phyloP scores from a whole-genome alignment of 2,329 filamentous ascomycete species.

The Lasiodiplodia theobromae region DNA sequence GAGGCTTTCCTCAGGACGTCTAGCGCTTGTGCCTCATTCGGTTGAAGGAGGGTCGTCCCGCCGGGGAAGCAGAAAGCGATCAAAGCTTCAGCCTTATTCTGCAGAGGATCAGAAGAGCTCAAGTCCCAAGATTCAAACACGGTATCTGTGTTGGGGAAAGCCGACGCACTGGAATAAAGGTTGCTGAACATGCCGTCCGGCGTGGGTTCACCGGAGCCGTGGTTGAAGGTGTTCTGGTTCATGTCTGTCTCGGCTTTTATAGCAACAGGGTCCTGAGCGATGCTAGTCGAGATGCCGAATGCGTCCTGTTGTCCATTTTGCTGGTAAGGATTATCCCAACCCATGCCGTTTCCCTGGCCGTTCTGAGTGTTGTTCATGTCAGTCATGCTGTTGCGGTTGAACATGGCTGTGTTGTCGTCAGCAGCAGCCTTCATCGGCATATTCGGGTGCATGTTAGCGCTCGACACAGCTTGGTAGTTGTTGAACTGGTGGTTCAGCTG shows the following conservation, averaged over 20 bases:
- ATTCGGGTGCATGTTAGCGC: conserved; percentile 44
- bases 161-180: conserved; percentile 54
- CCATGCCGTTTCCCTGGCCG: conserved; percentile 48
- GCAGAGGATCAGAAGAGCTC: conserved; percentile 52
- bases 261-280: conserved; percentile 53
- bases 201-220: conserved; percentile 50
- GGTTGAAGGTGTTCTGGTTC: conserved; percentile 48
- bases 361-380: conserved; percentile 46
- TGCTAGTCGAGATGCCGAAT: conserved; percentile 55
- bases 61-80: conserved; percentile 60
- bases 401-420: conserved; percentile 39
- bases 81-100: conserved; percentile 54
- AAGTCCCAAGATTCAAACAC: conserved; percentile 52
- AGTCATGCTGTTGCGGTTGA: conserved; percentile 45
- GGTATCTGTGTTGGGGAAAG: conserved; percentile 49
- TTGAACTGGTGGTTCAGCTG: conserved; percentile 35
- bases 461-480: conserved; percentile 42
- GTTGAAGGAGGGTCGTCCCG: conserved; percentile 29
- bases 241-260: conserved; percentile 54
- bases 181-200: conserved; percentile 58
- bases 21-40: conserved; percentile 56
- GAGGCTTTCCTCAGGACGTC: conserved; percentile 64
- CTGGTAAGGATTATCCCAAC: conserved; percentile 55
- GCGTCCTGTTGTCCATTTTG: conserved; percentile 52
- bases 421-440: conserved; percentile 45